These are phyloP conservation scores for Oryza punctata DNA, from an alignment of 176 grass and related monocot species.

Conservation along the genomic window DNA sequence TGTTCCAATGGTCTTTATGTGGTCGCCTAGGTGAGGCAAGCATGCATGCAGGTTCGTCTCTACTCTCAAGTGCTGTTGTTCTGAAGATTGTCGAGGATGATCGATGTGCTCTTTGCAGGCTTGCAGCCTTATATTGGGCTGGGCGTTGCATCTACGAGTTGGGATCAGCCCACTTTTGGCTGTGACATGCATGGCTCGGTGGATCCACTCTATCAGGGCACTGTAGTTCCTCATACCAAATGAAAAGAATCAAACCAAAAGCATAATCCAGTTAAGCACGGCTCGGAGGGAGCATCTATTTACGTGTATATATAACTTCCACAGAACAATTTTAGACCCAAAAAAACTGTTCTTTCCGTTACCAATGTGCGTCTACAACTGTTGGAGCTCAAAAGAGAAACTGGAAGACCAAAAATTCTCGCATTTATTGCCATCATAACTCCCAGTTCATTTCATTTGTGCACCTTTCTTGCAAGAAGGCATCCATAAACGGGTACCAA, in stretches of 20 bases:
- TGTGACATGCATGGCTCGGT: not conserved
- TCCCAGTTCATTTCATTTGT: constrained; percentile 30
- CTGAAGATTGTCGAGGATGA: not conserved
- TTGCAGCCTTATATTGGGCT: not conserved
- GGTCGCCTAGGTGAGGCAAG: not conserved
- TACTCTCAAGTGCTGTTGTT: not conserved
- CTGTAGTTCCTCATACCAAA: no score
- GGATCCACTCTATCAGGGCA: no score
- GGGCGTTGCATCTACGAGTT: not conserved
- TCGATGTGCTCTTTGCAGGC: not conserved
- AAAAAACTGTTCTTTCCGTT: constrained; percentile 10
- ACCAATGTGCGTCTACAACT: constrained; percentile 36
- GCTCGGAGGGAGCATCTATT: not conserved
- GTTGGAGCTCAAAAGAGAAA: constrained; percentile 1
- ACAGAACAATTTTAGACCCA: not conserved
- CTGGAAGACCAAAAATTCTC: not conserved
- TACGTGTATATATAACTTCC: not conserved
- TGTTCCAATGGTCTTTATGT: constrained; percentile 38
- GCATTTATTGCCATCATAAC: not conserved
- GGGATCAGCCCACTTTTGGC: not conserved
- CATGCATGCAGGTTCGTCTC: not conserved
- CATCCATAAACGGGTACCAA: constrained; percentile 17
- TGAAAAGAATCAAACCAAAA: no score
- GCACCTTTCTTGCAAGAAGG: constrained; percentile 36
- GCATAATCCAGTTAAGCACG: not conserved